These are phyloP conservation scores for Apophysomyces elegans DNA, from an alignment of 371 early-diverging fungal species.

Conservation along the genomic window DNA sequence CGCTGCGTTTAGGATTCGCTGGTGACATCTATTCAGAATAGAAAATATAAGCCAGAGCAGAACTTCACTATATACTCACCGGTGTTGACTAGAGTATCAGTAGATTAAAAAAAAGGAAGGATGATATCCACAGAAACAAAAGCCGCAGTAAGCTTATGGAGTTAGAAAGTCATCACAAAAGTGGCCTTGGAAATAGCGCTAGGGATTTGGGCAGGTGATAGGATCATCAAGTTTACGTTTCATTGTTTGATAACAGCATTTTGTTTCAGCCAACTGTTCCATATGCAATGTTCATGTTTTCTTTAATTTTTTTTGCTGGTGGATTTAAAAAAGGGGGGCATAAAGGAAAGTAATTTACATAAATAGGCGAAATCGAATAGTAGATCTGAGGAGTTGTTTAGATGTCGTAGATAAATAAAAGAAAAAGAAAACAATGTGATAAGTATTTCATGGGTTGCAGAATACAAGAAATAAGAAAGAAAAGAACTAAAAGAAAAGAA, in stretches of 20 bases:
- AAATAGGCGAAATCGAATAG: slow-evolving; percentile 11
- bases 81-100: too few species aligned
- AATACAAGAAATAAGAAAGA: slow-evolving; percentile 12
- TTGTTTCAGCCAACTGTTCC: neutral
- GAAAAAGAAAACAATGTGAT: slow-evolving; percentile 9
- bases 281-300: slow-evolving; percentile 11
- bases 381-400: slow-evolving; percentile 9
- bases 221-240: neutral
- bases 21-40: neutral
- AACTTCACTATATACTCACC: too few species aligned
- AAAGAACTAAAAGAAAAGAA: neutral
- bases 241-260: neutral
- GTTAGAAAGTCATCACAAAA: too few species aligned
- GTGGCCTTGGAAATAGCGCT: too few species aligned
- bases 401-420: slow-evolving; percentile 8
- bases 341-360: slow-evolving; percentile 16
- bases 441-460: slow-evolving; percentile 3
- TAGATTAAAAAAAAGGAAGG: too few species aligned
- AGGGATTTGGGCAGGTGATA: too few species aligned
- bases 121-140: too few species aligned
- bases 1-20: neutral
- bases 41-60: too few species aligned
- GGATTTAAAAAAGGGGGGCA: neutral
- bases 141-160: too few species aligned
- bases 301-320: neutral